Evolutionary conservation across 208 protist species (phyloP).

Genomic region (Porcisia hertigi): DNA sequence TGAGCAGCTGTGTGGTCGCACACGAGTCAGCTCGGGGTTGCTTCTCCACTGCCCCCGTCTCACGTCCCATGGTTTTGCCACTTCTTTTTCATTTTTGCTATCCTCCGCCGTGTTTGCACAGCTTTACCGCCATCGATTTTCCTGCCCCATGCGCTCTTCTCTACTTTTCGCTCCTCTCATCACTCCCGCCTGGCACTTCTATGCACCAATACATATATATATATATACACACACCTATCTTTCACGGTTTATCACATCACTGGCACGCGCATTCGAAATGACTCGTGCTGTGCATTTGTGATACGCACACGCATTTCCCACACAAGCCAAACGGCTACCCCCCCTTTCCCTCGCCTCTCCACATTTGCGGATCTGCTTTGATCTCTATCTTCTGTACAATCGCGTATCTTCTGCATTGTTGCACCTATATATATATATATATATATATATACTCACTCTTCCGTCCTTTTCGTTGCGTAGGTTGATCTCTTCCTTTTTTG

Average conservation of each 20-base stretch:
- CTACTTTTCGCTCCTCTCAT: not conserved
- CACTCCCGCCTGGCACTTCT: not conserved
- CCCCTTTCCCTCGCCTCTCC: not conserved
- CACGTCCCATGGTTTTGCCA: not conserved
- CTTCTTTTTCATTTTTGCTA: not conserved
- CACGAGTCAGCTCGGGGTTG: not conserved
- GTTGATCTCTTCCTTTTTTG: not conserved
- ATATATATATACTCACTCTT: not conserved
- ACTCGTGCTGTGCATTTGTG: not conserved
- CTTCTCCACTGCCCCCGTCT: not conserved
- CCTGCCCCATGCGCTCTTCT: not conserved
- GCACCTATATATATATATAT: not conserved
- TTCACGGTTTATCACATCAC: not conserved
- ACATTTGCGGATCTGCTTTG: too few species aligned
- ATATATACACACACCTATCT: not conserved
- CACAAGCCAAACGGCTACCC: too few species aligned
- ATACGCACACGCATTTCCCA: not conserved
- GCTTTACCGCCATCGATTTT: not conserved
- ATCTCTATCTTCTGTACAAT: too few species aligned
- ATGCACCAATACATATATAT: slow-evolving; percentile 13
- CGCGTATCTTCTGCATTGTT: too few species aligned
- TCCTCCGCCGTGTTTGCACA: not conserved
- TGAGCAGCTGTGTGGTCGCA: not conserved
- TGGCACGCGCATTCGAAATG: not conserved
- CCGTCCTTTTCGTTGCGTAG: not conserved